These are phyloP conservation scores for Paralagenidium karlingii DNA, from an alignment of 352 stramenopile species.

Conservation along the genomic window DNA sequence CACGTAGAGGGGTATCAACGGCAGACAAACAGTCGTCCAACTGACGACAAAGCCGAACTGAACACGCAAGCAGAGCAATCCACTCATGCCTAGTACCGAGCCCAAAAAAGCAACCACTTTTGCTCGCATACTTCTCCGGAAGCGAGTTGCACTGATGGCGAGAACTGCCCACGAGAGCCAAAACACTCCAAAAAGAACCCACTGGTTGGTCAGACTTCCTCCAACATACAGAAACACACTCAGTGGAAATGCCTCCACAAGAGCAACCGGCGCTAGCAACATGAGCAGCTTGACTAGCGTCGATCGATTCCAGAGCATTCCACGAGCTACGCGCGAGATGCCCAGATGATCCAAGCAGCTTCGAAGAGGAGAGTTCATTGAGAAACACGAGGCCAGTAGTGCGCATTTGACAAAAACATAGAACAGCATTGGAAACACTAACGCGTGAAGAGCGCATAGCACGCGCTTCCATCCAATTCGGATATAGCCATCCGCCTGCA, in stretches of 20 bases:
- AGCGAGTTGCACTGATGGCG: too few relatives aligned
- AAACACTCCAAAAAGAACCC: too few relatives aligned
- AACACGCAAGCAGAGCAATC: too few relatives aligned
- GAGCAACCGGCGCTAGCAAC: not conserved
- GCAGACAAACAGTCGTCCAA: not conserved
- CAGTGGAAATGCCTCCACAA: not conserved
- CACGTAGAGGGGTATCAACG: not conserved
- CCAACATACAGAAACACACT: too few relatives aligned
- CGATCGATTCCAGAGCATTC: slow-evolving; percentile 1
- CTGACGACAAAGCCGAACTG: slow-evolving; percentile 3
- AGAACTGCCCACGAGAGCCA: too few relatives aligned
- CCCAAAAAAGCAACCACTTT: too few relatives aligned
- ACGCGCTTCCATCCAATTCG: slow-evolving; percentile 7
- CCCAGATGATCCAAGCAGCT: slow-evolving; percentile 5
- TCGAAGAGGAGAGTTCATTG: slow-evolving; percentile 1
- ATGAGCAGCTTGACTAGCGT: not conserved
- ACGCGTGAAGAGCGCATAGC: slow-evolving; percentile 7
- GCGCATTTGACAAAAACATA: slow-evolving; percentile 4
- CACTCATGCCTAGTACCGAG: too few relatives aligned
- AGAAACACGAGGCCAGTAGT: slow-evolving; percentile 2
- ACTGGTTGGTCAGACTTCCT: too few relatives aligned
- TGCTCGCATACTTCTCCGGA: too few relatives aligned
- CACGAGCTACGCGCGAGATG: not conserved
- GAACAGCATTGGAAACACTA: slow-evolving; percentile 5
- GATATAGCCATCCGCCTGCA: slow-evolving; percentile 6